Evolutionary conservation across 371 early-diverging fungal genomes (phyloP).

Genomic region (Syncephalastrum monosporum): DNA sequence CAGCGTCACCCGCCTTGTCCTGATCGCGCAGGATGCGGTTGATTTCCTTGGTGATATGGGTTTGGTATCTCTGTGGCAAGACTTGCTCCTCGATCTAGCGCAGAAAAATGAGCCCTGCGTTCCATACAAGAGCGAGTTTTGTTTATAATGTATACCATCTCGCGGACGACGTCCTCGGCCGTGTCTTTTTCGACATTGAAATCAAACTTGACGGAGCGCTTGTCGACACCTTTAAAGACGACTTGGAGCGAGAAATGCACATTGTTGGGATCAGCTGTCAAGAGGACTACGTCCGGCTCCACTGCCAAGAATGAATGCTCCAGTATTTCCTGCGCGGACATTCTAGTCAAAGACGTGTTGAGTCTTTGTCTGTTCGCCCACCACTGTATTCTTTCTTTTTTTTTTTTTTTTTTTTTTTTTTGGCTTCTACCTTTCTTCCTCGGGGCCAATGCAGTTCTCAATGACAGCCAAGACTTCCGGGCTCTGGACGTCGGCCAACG

Average conservation of each 20-base stretch:
- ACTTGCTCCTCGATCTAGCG: constrained; percentile 63
- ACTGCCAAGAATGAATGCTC: constrained; percentile 50
- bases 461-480: constrained; percentile 68
- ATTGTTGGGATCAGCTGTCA: constrained; percentile 51
- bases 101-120: background rate
- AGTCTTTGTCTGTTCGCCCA: background rate
- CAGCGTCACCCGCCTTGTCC: constrained; percentile 44
- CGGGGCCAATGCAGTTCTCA: constrained; percentile 59
- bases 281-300: constrained; percentile 62
- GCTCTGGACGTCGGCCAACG: constrained; percentile 55
- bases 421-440: constrained; percentile 51
- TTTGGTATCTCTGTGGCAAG: constrained; percentile 61
- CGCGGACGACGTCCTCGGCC: constrained; percentile 76
- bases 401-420: background rate
- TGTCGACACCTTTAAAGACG: constrained; percentile 68
- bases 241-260: constrained; percentile 68
- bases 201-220: constrained; percentile 74
- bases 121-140: background rate
- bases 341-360: constrained; percentile 11
- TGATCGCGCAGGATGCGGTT: constrained; percentile 71
- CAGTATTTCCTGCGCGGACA: constrained; percentile 52
- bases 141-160: constrained; percentile 51
- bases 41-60: constrained; percentile 72
- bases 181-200: constrained; percentile 78
- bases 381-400: background rate